Evolutionary conservation across 108 stramenopile genomes (phyloP), one percentile per base, ranked within the genome.

Genomic region (Pseudonitzschia delicatissima): DNA sequence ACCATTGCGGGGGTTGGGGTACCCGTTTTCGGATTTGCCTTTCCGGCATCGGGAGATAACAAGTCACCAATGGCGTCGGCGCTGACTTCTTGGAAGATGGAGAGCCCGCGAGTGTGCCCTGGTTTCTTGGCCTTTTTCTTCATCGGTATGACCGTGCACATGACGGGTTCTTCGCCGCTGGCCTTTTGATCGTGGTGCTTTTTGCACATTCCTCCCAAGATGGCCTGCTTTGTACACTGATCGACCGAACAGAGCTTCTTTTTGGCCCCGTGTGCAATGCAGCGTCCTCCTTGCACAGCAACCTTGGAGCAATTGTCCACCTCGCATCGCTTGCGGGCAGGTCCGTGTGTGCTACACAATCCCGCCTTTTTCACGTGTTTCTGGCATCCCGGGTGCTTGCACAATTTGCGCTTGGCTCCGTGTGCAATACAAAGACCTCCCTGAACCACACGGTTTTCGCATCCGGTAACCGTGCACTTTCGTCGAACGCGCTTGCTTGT

Each of bases 331-430:
- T 91, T 94, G 15, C 92, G 77, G 8, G 89, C 86, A 20, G 92
- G 92, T 20, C 92, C 92, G 69, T 94, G 92, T 26, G 92, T 80
- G 65, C 87, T 89, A 62, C 92, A 94, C 15, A 87, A 47, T 23
- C 92, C 92, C 28, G 82, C 84, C 35, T 89, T 91, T 51, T 94
- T 94, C 20, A 94, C 92, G 68, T 94, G 86, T 69, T 94, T 94
- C 20, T 62, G 81, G 52, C 92, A 94, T 12, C 86, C 89, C 3
- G 89, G 87, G 57, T 88, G 84, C 37, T 78, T 77, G 78, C 92
- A 94, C 15, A 58, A 76, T 64, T 94, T 94, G 9, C 92, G 82
- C 71, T 87, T 89, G 2, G 92, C 92, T 1, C 92, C 92, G 52
- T 94, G 92, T 0, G 84, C 40, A 32, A 94, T 94, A 62, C 92